These are phyloP conservation scores for Panus rudis DNA, from an alignment of 768 basidiomycete genomes.

Conservation along the genomic window DNA sequence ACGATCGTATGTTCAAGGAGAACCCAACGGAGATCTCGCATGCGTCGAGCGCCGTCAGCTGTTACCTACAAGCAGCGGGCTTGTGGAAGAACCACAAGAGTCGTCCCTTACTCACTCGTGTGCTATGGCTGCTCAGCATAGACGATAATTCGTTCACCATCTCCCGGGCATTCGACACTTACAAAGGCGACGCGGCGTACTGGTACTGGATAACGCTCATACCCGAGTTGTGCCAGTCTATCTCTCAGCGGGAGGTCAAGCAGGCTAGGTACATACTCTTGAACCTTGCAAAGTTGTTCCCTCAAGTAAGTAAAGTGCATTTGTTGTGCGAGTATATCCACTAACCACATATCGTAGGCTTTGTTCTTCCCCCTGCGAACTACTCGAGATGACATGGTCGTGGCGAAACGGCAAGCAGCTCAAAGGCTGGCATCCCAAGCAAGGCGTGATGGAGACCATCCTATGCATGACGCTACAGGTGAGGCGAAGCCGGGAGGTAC, in stretches of 20 bases:
- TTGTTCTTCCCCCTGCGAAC: constrained; percentile 94
- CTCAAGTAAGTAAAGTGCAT: constrained; percentile 57
- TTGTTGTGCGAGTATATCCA: neutral
- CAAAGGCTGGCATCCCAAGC: constrained; percentile 21
- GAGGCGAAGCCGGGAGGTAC: constrained; percentile 17
- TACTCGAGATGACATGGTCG: constrained; percentile 60
- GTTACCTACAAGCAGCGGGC: constrained; percentile 95
- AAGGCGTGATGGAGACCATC: constrained; percentile 26
- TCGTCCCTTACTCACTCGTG: constrained; percentile 82
- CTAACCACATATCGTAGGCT: constrained; percentile 44
- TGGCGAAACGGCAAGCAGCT: constrained; percentile 37
- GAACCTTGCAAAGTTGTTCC: constrained; percentile 84
- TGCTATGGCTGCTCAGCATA: constrained; percentile 93
- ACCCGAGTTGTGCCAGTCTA: constrained; percentile 85
- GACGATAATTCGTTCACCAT: constrained; percentile 73
- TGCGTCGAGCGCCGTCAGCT: constrained; percentile 90
- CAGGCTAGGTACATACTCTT: constrained; percentile 86
- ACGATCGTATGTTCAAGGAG: constrained; percentile 91
- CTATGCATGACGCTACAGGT: constrained; percentile 22
- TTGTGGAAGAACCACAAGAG: constrained; percentile 92
- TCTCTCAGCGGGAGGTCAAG: constrained; percentile 88
- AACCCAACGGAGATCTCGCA: constrained; percentile 61
- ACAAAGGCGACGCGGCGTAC: constrained; percentile 92
- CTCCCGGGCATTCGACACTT: constrained; percentile 82
- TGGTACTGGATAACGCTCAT: constrained; percentile 99